Percentiles rank a stretch among this genome's conserved stretches.
Evolutionary conservation across 768 basidiomycete genomes (phyloP).

Genomic region (Tylopilus plumbeoviolaceoides): DNA sequence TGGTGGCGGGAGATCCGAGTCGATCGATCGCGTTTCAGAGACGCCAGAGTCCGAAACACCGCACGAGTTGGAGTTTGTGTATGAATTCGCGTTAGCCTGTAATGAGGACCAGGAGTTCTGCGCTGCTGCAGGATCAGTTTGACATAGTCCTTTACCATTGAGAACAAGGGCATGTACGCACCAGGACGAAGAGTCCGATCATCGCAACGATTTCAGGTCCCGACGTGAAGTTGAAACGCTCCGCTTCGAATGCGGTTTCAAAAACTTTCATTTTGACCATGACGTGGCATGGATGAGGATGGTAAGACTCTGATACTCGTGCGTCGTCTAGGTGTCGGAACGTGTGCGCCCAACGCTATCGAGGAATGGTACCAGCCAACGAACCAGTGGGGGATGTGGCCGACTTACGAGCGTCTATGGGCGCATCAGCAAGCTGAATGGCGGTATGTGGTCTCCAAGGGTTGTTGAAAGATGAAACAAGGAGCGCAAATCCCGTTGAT

Average conservation of each 20-base stretch:
- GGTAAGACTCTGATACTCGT: background rate
- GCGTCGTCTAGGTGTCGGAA: background rate
- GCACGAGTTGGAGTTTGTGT: background rate
- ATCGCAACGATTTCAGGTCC: conserved; percentile 11
- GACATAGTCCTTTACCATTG: background rate
- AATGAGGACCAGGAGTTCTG: no score
- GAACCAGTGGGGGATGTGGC: background rate
- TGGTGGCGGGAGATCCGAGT: background rate
- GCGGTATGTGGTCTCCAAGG: no score
- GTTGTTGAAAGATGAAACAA: background rate
- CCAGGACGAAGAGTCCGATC: background rate
- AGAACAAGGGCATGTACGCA: background rate
- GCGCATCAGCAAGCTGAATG: background rate
- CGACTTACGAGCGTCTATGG: background rate
- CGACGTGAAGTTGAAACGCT: conserved; percentile 11
- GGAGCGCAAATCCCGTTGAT: conserved; percentile 10
- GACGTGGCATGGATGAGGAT: background rate
- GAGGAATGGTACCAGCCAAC: no score
- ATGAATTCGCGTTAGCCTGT: no score
- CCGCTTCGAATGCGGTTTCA: conserved; percentile 3
- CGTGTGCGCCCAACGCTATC: background rate
- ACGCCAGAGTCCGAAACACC: background rate
- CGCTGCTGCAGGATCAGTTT: background rate
- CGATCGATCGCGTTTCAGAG: conserved; percentile 1
- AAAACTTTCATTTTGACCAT: background rate